These are phyloP conservation scores for Herpetospermum pedunculosum DNA, from an alignment of 306 rosid species.

Conservation along the genomic window DNA sequence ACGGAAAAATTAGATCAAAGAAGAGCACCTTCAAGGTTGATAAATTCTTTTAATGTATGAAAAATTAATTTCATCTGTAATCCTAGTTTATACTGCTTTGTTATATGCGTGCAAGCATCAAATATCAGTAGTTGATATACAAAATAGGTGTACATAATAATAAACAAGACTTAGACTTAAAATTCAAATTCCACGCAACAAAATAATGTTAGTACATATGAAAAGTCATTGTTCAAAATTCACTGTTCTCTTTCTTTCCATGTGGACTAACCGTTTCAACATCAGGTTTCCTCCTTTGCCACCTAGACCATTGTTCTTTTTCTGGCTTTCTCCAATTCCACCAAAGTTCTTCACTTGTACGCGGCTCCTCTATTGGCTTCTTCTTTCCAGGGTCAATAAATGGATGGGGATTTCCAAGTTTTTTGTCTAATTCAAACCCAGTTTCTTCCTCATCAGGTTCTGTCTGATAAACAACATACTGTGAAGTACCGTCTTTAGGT, in stretches of 20 bases:
- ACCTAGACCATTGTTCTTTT: slow-evolving; percentile 89
- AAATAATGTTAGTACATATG: neutral
- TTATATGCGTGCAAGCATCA: neutral
- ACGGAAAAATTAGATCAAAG: neutral
- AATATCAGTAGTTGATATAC: neutral
- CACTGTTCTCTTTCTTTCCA: neutral
- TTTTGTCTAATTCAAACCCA: slow-evolving; percentile 55
- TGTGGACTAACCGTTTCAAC: slow-evolving; percentile 71
- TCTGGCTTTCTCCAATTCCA: slow-evolving; percentile 96
- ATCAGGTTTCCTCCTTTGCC: slow-evolving; percentile 96
- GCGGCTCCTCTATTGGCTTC: slow-evolving; percentile 58
- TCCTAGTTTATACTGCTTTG: neutral
- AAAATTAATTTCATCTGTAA: neutral
- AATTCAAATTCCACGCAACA: neutral
- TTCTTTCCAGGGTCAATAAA: slow-evolving; percentile 66
- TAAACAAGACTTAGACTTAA: neutral
- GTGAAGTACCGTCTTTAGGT: slow-evolving; percentile 39
- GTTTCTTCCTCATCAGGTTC: slow-evolving; percentile 58
- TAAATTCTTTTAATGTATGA: neutral
- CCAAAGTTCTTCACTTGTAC: slow-evolving; percentile 71
- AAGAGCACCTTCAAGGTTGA: neutral
- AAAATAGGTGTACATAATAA: neutral
- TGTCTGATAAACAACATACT: slow-evolving; percentile 66
- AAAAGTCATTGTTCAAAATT: neutral
- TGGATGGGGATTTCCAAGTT: slow-evolving; percentile 72